phyloP scores from a whole-genome alignment of 768 basidiomycete genomes.

The Russula foetens region DNA sequence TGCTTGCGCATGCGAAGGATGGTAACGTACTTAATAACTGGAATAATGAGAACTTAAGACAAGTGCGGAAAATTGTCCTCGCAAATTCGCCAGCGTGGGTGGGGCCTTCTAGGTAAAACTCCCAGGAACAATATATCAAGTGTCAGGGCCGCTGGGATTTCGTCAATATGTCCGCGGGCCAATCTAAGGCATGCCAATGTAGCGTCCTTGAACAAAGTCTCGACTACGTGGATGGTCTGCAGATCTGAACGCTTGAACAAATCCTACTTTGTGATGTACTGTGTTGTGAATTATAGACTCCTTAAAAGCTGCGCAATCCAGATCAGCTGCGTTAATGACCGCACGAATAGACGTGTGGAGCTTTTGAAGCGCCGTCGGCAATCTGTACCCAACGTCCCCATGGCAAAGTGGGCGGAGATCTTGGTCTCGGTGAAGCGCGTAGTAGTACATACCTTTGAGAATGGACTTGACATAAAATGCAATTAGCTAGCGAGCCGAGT shows the following conservation, averaged over 20 bases:
- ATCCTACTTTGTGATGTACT: no score
- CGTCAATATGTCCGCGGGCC: constrained; percentile 1
- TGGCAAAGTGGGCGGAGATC: no score
- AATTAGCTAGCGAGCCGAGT: neutral
- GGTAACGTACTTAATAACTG: neutral
- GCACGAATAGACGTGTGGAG: no score
- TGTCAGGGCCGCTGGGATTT: constrained; percentile 2
- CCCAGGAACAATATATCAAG: neutral
- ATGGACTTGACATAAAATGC: neutral
- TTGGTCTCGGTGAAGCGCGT: no score
- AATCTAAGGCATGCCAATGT: neutral
- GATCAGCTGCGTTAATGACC: no score
- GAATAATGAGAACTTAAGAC: neutral
- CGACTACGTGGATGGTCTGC: neutral
- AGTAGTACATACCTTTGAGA: no score
- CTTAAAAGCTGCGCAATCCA: no score
- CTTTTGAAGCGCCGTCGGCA: no score
- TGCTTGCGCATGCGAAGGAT: neutral
- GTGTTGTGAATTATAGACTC: no score
- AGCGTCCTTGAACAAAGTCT: neutral
- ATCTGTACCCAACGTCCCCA: no score
- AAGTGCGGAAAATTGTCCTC: neutral
- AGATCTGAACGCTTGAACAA: neutral
- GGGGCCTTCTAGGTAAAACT: neutral
- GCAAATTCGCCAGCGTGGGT: no score